A percentile compares a stretch with the other conserved stretches of the same genome.
Evolutionary conservation across 176 grass and related monocot genomes (phyloP).

Genomic region (Saccharum spontaneum): DNA sequence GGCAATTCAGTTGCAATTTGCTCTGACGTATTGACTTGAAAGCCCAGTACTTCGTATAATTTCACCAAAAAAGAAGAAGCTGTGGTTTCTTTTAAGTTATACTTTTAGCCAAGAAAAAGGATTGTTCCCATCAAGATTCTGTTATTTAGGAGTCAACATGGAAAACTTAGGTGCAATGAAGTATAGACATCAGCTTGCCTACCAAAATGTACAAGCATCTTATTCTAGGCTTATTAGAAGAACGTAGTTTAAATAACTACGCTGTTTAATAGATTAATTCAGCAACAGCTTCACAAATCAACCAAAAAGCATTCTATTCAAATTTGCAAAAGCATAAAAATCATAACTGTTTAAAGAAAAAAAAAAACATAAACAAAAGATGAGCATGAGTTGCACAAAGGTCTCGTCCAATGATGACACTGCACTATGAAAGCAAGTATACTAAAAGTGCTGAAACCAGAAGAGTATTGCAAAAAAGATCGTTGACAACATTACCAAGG

Average conservation of each 20-base stretch:
- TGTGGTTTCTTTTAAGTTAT: not conserved
- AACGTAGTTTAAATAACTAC: slow-evolving; percentile 1
- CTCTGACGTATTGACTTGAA: not conserved
- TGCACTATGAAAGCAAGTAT: not conserved
- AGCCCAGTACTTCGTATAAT: not conserved
- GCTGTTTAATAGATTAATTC: not conserved
- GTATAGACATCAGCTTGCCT: not conserved
- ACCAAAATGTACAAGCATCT: not conserved
- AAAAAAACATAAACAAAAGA: not conserved
- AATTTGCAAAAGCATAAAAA: not conserved
- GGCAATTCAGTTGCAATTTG: not conserved
- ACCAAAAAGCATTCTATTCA: slow-evolving; percentile 19
- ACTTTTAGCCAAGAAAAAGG: not conserved
- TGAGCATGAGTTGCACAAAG: slow-evolving; percentile 7
- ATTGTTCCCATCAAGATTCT: not conserved
- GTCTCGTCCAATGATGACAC: not conserved
- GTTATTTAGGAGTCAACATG: not conserved
- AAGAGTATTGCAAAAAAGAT: slow-evolving; percentile 4
- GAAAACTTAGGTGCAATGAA: not conserved
- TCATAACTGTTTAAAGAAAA: not conserved
- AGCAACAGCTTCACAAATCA: not conserved
- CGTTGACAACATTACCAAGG: not conserved
- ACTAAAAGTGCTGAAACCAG: not conserved
- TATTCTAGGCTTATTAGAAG: not conserved
- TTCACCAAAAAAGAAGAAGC: not conserved